Conservation (phyloP, 2,329 filamentous ascomycete genomes). For the Pochonia chlamydosporia region DNA sequence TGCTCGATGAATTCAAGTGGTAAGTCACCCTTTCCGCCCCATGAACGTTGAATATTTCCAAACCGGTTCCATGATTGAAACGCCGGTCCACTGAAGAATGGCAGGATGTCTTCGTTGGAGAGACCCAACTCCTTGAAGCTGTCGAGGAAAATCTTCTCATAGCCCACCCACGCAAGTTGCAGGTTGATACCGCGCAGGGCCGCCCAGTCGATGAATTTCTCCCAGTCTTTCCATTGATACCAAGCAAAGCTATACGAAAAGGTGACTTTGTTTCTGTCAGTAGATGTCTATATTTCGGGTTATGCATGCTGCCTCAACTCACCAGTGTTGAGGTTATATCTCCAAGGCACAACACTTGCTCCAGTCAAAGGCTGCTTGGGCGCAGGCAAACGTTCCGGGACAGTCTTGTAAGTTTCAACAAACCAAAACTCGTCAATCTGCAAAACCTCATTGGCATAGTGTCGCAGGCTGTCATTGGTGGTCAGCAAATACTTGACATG, state of each 20-base stretch:
- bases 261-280: conserved; percentile 29
- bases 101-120: conserved; percentile 34
- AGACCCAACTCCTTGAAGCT: conserved; percentile 40
- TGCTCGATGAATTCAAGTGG: conserved; percentile 39
- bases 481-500: background rate
- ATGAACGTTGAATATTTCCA: conserved; percentile 46
- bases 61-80: conserved; percentile 50
- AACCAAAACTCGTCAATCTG: conserved; percentile 15
- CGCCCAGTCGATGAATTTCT: conserved; percentile 46
- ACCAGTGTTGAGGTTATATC: conserved; percentile 46
- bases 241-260: conserved; percentile 46
- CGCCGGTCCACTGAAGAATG: conserved; percentile 43
- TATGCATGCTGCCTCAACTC: background rate
- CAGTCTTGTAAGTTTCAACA: conserved; percentile 4
- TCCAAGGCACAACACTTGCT: conserved; percentile 14
- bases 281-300: background rate
- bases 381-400: conserved; percentile 4
- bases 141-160: conserved; percentile 43
- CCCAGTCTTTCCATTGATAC: conserved; percentile 49
- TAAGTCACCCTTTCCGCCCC: conserved; percentile 32
- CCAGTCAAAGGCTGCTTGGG: conserved; percentile 8
- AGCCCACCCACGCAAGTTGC: conserved; percentile 45
- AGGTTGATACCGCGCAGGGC: conserved; percentile 46
- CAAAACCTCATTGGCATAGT: conserved; percentile 14
- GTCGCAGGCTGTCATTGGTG: conserved; percentile 9